Percentiles rank a stretch among this genome's conserved stretches.
Evolutionary conservation across 805 yeast species (phyloP).

Genomic region (Candida germanica): DNA sequence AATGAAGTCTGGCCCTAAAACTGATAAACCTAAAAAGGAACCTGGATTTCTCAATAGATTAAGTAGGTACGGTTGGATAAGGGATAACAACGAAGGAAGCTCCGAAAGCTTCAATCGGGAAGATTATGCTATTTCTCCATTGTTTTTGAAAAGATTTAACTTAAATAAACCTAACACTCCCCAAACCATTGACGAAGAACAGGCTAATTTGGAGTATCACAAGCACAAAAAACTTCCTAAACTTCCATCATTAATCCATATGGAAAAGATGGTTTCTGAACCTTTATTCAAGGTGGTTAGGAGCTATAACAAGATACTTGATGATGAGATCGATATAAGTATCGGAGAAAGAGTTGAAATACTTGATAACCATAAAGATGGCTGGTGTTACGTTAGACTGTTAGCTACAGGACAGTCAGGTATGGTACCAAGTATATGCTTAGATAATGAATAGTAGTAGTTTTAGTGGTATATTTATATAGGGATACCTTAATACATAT

Average conservation of each 20-base stretch:
- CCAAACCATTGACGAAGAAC: slow-evolving; percentile 3
- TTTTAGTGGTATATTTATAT: neutral
- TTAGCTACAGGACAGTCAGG: slow-evolving; percentile 18
- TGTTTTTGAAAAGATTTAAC: slow-evolving; percentile 32
- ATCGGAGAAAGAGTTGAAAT: slow-evolving; percentile 30
- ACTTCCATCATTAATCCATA: slow-evolving; percentile 12
- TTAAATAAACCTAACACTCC: slow-evolving; percentile 18
- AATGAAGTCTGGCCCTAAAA: slow-evolving; percentile 4
- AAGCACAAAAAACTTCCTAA: slow-evolving; percentile 17
- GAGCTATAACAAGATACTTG: slow-evolving; percentile 24
- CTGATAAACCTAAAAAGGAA: slow-evolving; percentile 10
- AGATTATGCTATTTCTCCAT: slow-evolving; percentile 23
- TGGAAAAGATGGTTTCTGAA: slow-evolving; percentile 15
- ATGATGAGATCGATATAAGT: slow-evolving; percentile 32
- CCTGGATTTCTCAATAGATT: slow-evolving; percentile 19
- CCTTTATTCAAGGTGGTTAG: slow-evolving; percentile 20
- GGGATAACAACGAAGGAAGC: neutral
- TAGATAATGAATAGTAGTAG: slow-evolving; percentile 11
- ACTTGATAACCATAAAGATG: slow-evolving; percentile 28
- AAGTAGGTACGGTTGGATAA: slow-evolving; percentile 20
- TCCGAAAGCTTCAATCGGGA: neutral
- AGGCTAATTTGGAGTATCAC: neutral
- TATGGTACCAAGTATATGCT: slow-evolving; percentile 32
- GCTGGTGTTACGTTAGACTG: slow-evolving; percentile 35
- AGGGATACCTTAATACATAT: slow-evolving; percentile 9